Evolutionary conservation across 768 basidiomycete species (phyloP), one percentile per base, ranked within the genome.

Genomic region (Russula sp.): DNA sequence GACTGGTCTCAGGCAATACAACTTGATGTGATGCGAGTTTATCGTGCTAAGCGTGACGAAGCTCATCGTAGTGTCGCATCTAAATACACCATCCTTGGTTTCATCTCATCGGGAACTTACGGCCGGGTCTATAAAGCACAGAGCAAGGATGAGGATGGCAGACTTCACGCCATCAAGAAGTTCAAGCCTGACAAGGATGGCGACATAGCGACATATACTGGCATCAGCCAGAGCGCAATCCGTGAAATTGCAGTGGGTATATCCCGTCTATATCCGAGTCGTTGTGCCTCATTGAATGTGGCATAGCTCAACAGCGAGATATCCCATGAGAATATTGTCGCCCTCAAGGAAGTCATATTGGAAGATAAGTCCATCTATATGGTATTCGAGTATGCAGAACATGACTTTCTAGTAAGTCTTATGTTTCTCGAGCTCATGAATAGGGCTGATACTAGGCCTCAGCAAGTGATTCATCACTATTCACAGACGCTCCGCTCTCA

Each of bases 101-200:
- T 98, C 78, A 96, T 99, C 66, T 98, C 97, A 2, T 96, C 94
- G 8, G 97, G 97, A 20, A 98, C 96, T 0, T 98, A 98, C 71
- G 97, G 97, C 1, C 81, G 95, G n/a, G 97, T 98, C 2, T 99
- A 98, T 84, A 98, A 98, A 73, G 97, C 95, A 0, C 83, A 86
- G 71, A 89, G 88, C 70, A 78, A 83, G 51, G 88, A 86, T 13
- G 80, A 84, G 3, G 85, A 87, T 47, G 84, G 80, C 2, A 79
- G 77, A 66, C 81, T 96, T 52, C 89, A 94, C 68, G 97, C 97
- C 6, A 98, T 99, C 77, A 99, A 99, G 80, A 99, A 98, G 75
- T 98, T 98, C 80, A 99, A 99, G 72, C 97, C 96, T 0, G 97
- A 99, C 80, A 98, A 98, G 75, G 97, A 99, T 77, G 96, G 96